phyloP scores from a whole-genome alignment of 129 eudicot genomes.

The Oenanthe sinensis region DNA sequence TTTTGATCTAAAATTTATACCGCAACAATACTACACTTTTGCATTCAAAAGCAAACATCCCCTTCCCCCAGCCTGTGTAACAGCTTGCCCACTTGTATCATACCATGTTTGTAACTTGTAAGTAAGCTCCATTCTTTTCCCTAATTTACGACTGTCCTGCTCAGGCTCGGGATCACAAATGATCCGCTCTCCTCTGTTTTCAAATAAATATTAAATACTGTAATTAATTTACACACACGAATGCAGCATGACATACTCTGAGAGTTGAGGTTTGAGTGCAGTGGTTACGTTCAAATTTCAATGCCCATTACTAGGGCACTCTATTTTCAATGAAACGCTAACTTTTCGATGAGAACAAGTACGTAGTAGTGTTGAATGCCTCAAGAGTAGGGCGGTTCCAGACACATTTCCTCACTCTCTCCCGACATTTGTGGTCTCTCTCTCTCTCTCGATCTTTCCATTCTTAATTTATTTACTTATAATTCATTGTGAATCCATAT shows the following conservation, averaged over 20 bases:
- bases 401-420: slow-evolving; percentile 21
- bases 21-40: slow-evolving; percentile 20
- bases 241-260: not conserved
- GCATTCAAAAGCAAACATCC: slow-evolving; percentile 70
- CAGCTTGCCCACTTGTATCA: not conserved
- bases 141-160: not conserved
- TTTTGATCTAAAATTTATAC: not conserved
- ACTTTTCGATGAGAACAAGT: slow-evolving; percentile 6
- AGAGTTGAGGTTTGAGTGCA: not conserved
- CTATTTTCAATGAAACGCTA: not conserved
- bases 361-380: slow-evolving; percentile 7
- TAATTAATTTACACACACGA: not conserved
- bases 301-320: not conserved
- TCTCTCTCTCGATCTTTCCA: slow-evolving; percentile 21
- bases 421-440: slow-evolving; percentile 40
- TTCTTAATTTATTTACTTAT: not conserved
- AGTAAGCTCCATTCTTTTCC: slow-evolving; percentile 2
- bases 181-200: not conserved
- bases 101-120: not conserved
- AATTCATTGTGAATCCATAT: not conserved
- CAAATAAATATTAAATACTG: not conserved
- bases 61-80: slow-evolving; percentile 25
- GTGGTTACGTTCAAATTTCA: not conserved
- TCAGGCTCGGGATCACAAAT: not conserved
- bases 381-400: slow-evolving; percentile 25